phyloP scores from a whole-genome alignment of 2,329 filamentous ascomycete species.

The Fusarium neocosmosporiellum region DNA sequence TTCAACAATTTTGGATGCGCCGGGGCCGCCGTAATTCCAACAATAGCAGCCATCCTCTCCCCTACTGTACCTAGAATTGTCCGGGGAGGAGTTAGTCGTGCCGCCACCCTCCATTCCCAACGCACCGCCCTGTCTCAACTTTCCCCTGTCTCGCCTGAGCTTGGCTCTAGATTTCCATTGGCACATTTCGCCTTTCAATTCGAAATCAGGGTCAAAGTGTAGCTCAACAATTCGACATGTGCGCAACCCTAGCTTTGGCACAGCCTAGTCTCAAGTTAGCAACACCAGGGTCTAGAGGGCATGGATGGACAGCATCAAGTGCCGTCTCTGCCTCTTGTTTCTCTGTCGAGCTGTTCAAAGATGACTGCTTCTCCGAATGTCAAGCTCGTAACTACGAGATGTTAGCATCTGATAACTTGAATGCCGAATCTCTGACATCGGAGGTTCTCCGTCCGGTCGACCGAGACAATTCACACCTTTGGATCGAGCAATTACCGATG shows the following conservation, averaged over 20 bases:
- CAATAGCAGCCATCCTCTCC: slow-evolving; percentile 31
- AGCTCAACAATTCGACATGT: slow-evolving; percentile 34
- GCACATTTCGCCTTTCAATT: slow-evolving; percentile 5
- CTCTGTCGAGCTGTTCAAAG: background rate
- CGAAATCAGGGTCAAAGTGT: slow-evolving; percentile 7
- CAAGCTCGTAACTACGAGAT: slow-evolving; percentile 25
- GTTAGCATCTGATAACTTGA: slow-evolving; percentile 14
- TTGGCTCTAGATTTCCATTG: slow-evolving; percentile 15
- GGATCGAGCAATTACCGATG: slow-evolving; percentile 10
- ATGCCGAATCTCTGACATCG: slow-evolving; percentile 19
- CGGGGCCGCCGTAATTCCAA: slow-evolving; percentile 29
- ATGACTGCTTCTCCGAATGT: slow-evolving; percentile 9
- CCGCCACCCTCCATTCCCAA: background rate
- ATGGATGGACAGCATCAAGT: background rate
- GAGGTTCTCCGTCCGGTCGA: slow-evolving; percentile 23
- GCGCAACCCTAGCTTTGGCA: slow-evolving; percentile 28
- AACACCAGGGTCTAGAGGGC: background rate
- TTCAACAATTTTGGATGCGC: slow-evolving; percentile 37
- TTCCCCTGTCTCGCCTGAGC: slow-evolving; percentile 8
- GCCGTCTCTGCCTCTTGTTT: background rate
- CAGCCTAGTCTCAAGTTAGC: background rate
- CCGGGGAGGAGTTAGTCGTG: background rate
- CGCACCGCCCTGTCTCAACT: slow-evolving; percentile 9
- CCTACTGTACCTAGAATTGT: background rate
- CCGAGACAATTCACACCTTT: slow-evolving; percentile 36